Percentiles rank a stretch among this genome's conserved stretches.
phyloP scores from a whole-genome alignment of 257 asterid genomes.

The Anisodus acutangulus region DNA sequence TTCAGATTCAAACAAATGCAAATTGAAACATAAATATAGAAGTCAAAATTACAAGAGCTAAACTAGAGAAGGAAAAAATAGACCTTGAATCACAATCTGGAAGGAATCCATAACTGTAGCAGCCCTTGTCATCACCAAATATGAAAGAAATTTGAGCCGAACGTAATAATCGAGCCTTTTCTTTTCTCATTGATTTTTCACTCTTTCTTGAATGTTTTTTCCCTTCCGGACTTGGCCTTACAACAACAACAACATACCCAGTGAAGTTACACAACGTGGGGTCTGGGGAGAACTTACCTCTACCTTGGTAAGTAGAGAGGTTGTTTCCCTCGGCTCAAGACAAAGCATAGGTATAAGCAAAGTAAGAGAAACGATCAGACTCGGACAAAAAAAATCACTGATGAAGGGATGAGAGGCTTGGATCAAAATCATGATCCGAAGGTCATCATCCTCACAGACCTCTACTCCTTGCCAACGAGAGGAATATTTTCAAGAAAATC shows the following conservation, averaged over 20 bases:
- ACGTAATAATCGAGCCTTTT: neutral
- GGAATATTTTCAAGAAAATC: neutral
- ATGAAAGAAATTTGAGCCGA: neutral
- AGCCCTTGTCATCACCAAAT: neutral
- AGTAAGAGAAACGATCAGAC: no score
- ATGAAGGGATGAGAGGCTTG: neutral
- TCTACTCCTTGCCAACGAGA: neutral
- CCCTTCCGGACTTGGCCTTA: neutral
- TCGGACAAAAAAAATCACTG: no score
- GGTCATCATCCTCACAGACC: neutral
- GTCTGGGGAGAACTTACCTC: no score
- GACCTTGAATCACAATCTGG: neutral
- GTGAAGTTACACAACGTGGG: no score
- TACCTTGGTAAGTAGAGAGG: no score
- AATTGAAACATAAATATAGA: neutral
- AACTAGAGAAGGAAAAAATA: neutral
- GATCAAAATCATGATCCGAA: neutral
- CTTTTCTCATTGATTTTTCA: neutral
- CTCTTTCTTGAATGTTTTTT: neutral
- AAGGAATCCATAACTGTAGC: neutral
- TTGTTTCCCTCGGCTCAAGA: no score
- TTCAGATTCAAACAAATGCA: neutral
- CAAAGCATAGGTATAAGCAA: no score
- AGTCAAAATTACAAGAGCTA: neutral
- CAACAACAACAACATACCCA: neutral